Percentiles rank a stretch among this genome's conserved stretches.
Evolutionary conservation across 75 land plant genomes (phyloP).

Genomic region (Cryptomeria japonica): DNA sequence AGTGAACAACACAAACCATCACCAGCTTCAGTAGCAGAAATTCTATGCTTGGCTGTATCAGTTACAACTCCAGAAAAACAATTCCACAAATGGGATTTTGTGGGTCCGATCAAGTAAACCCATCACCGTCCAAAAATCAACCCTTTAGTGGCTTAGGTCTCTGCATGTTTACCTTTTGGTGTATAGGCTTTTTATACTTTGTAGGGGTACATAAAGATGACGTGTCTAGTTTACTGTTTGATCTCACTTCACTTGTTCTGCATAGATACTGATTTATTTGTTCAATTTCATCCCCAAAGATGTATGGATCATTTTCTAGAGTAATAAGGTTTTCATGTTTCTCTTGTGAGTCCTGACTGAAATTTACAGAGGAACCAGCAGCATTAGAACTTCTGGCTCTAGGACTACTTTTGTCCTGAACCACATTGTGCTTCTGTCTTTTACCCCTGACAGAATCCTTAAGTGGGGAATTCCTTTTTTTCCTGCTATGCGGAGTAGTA

Average conservation of each 20-base stretch:
- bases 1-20: neutral
- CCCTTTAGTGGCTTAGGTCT: neutral
- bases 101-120: neutral
- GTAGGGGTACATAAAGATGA: neutral
- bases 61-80: neutral
- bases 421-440: slow-evolving; percentile 1
- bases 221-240: neutral
- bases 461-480: neutral
- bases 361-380: neutral
- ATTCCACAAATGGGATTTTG: neutral
- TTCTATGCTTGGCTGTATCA: neutral
- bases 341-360: neutral
- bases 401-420: neutral
- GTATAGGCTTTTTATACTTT: neutral
- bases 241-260: neutral
- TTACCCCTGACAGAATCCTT: neutral
- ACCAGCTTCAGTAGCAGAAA: neutral
- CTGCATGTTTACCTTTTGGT: neutral
- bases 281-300: slow-evolving; percentile 2
- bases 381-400: neutral
- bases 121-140: neutral
- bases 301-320: slow-evolving; percentile 6
- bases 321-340: neutral
- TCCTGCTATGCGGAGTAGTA: neutral
- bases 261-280: neutral